Evolutionary conservation across 371 early-diverging fungal genomes (phyloP), one percentile per base, ranked within the genome.

Genomic region (Enterocytospora artemiae): DNA sequence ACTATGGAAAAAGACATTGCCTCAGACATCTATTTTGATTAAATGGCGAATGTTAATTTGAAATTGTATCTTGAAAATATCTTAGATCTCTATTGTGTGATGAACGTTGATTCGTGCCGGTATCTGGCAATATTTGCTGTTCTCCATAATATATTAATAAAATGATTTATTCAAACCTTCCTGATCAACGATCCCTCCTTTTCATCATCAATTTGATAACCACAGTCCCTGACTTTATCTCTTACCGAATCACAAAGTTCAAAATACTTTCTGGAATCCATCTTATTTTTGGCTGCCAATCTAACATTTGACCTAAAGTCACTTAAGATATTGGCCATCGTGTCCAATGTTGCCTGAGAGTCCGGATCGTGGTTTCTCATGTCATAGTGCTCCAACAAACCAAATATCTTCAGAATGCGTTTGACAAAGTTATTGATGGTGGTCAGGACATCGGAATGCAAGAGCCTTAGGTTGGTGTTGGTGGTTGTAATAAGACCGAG

Each of bases 401-500:
- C 76, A 25, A 76, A 45, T 18, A 73, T 57, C n/a, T 59, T 59
- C 1, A 63, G 31, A 14, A 73, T 70, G 43, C 48, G 60, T 30
- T 53, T 51, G 27, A 76, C 34, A 41, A 56, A 73, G 27, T 50
- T 50, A 49, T 41, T 49, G 24, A 67, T 51, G 27, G 37, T 30
- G 4, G 30, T 14, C n/a, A 76, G 16, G 5, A 65, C 41, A 22
- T 36, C 44, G 34, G 20, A 32, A 0, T 30, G 45, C 25, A 60
- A n/a, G 0, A 18, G 33, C 3, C 59, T 46, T 20, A 57, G 49
- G n/a, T 50, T 60, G 9, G 14, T 25, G 79, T 93, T 92, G 44
- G 88, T 79, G 33, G 81, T 76, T 34, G 81, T 80, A 59, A 94
- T 84, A 31, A 93, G 77, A 7, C 85, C 86, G 67, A 86, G 80